phyloP scores from a whole-genome alignment of 371 early-diverging fungal genomes.

The Lichtheimia ornata region DNA sequence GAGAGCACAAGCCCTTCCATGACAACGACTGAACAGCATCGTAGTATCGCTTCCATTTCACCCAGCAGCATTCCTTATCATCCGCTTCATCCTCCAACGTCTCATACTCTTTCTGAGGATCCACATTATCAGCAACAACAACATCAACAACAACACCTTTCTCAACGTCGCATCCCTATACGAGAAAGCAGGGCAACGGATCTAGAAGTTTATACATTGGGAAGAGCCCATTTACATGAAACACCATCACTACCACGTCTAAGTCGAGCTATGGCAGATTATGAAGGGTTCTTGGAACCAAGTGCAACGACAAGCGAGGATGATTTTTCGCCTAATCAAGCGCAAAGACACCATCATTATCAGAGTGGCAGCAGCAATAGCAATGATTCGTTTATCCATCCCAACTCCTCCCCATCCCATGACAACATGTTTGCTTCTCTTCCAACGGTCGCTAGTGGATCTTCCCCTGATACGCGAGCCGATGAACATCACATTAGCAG shows the following conservation, averaged over 20 bases:
- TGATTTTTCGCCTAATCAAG: neutral
- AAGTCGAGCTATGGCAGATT: conserved; percentile 10
- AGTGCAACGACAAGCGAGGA: neutral
- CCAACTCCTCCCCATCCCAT: neutral
- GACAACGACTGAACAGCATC: no score
- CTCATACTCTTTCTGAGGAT: neutral
- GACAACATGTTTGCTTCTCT: neutral
- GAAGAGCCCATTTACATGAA: neutral
- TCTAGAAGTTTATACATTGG: neutral
- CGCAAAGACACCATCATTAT: neutral
- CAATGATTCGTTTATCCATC: neutral
- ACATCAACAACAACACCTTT: conserved; percentile 3
- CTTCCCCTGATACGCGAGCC: neutral
- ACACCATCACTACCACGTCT: neutral
- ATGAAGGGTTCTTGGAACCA: conserved; percentile 11
- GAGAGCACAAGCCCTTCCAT: conserved; percentile 1
- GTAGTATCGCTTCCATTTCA: no score
- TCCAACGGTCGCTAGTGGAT: neutral
- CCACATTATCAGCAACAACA: neutral
- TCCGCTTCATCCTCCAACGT: conserved; percentile 4
- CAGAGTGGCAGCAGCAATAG: neutral
- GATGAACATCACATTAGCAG: neutral
- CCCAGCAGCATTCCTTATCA: neutral
- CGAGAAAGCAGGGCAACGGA: no score
- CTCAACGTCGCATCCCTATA: neutral